Evolutionary conservation across 805 yeast species (phyloP).

Genomic region (Jamesozyma piceae): DNA sequence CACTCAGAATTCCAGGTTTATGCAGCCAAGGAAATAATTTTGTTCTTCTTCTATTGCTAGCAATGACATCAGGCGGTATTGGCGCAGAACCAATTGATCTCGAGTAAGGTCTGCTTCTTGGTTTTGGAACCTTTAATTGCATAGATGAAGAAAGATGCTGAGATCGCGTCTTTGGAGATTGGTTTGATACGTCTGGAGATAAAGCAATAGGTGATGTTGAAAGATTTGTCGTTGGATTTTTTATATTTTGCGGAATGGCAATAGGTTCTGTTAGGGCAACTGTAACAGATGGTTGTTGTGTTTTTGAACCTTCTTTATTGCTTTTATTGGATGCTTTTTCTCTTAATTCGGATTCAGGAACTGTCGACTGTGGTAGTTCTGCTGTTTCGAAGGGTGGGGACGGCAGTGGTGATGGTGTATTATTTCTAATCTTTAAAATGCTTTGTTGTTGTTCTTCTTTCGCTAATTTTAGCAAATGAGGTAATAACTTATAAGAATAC

Average conservation of each 20-base stretch:
- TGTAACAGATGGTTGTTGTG: neutral
- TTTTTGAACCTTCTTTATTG: neutral
- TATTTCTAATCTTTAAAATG: neutral
- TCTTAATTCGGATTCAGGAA: too few species aligned
- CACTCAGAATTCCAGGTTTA: constrained; percentile 26
- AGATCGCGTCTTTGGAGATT: neutral
- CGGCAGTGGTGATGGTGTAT: neutral
- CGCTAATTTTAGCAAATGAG: constrained; percentile 37
- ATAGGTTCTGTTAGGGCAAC: constrained; percentile 3
- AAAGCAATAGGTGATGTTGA: constrained; percentile 2
- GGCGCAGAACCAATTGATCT: constrained; percentile 26
- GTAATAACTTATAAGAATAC: constrained; percentile 70
- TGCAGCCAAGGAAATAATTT: constrained; percentile 26
- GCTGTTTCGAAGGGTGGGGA: too few species aligned
- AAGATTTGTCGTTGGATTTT: neutral
- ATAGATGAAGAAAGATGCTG: neutral
- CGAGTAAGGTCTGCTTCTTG: constrained; percentile 23
- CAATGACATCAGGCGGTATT: constrained; percentile 26
- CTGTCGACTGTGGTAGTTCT: neutral
- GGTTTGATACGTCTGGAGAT: neutral
- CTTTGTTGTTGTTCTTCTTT: constrained; percentile 16
- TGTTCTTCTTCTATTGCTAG: constrained; percentile 21
- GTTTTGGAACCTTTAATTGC: constrained; percentile 3
- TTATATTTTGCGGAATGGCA: constrained; percentile 5
- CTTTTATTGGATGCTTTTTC: neutral